Evolutionary conservation across 441 rosid genomes (phyloP), one percentile per base, ranked within the genome.

Genomic region (Euphorbia celastroides): DNA sequence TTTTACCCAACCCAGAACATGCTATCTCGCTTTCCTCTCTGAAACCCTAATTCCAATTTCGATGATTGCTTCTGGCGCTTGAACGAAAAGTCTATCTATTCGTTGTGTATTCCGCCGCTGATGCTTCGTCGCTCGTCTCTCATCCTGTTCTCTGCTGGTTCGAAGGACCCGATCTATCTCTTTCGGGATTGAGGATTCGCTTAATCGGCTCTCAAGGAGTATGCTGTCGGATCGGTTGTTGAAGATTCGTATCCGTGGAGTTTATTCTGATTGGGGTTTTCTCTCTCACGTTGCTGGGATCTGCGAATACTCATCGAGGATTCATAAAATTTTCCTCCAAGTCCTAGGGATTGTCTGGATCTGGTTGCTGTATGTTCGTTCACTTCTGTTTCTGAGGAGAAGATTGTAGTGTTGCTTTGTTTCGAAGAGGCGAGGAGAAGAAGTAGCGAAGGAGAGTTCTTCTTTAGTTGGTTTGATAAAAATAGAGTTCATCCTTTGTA

Each of bases 401-500:
- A 56, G 26, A 55, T 55, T 25, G 31, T 55, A 25, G 30, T 55
- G 2, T 62, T 23, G 16, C n/a, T 57, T 13, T 32, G 6, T 28
- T 4, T 4, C 19, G 7, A 56, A 66, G 64, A 67, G 59, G 52
- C 56, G 30, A 41, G 70, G 38, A 19, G 52, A 52, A 48, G 63
- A 32, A 60, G 64, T 31, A 54, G 44, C 38, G 2, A 38, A 34
- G 59, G 60, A 60, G 70, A 67, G 65, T 60, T 68, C 70, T 59
- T 65, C 67, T 17, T 57, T 60, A 42, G 71, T 78, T 67, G 79
- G 75, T 75, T 78, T 74, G 75, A 61, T 69, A 66, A 68, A 36
- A 44, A 63, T 14, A 67, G 27, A 57, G 60, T 50, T 50, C 50
- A 59, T 58, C 55, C 41, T 64, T 54, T 72, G 71, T 67, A 62